Base-by-base conservation (phyloP, 2,329 filamentous ascomycete species). In the Davidsoniella eucalypti region DNA sequence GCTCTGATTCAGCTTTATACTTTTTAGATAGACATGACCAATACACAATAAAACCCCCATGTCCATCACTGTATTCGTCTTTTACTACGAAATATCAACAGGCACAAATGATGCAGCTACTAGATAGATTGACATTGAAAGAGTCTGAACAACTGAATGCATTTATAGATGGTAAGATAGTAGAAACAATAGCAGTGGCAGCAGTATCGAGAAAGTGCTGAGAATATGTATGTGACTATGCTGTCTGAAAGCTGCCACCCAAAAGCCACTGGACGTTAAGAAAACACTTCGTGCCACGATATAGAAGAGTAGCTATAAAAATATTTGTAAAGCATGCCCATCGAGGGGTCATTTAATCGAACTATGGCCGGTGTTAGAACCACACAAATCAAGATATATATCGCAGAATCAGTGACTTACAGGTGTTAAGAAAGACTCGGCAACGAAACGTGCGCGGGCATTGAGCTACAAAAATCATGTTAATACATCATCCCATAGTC, bases 361-460 rank as follows among this genome's bases (percentile, higher is more conserved):
- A 49, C 51, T 53, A 25, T 16, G 14, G 41, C 39, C 18, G 37
- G 16, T 5, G 25, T 47, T 23, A 39, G 18, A 40, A 41, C 18
- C n/a, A n/a, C 8, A 38, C 8, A 29, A 39, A 47, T 17, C 2
- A 47, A 10, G 16, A 41, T n/a, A 47, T 6, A 14, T 14, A 25
- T 10, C 16, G 26, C 3, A 17, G 21, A 21, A 8, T 7, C 33
- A 12, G 21, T 9, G 14, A 62, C 70, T 63, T 73, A 92, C 85
- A 54, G 90, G 92, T 63, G 90, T 95, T 67, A 98, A 69, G 75
- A 98, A 98, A 53, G 92, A 95, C 68, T 98, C 92, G 44, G 92
- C 92, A 47, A 98, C 90, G 63, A 96, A 98, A 72, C 92, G 82
- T 64, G 92, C 92, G 67, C 92, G 78, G 51, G 92, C 88, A 65